Percentiles rank a stretch among this genome's conserved stretches.
phyloP scores from a whole-genome alignment of 371 early-diverging fungal genomes.

The Rhizopus delemar region DNA sequence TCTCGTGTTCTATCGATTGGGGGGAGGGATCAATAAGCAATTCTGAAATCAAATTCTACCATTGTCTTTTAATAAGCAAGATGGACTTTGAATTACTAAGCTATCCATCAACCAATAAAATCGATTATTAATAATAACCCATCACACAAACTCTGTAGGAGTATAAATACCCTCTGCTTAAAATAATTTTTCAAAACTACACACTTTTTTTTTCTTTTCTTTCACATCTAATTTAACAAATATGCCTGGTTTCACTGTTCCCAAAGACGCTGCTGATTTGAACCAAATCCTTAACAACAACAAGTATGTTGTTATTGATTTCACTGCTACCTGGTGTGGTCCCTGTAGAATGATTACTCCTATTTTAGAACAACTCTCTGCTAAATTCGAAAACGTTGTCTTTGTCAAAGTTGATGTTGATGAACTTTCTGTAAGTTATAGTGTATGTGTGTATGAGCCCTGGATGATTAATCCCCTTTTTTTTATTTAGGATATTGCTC shows the following conservation, averaged over 20 bases:
- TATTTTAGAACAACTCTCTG: constrained; percentile 61
- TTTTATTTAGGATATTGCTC: constrained; percentile 64
- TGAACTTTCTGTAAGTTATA: constrained; percentile 49
- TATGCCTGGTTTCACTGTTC: constrained; percentile 19
- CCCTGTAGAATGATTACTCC: constrained; percentile 92
- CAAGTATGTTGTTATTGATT: constrained; percentile 61
- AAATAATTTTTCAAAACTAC: not conserved
- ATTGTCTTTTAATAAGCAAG: not conserved
- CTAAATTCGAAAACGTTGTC: constrained; percentile 52
- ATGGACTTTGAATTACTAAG: constrained; percentile 1
- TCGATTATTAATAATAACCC: constrained; percentile 11
- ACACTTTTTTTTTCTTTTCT: constrained; percentile 9
- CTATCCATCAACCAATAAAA: not conserved
- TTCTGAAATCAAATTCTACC: not conserved
- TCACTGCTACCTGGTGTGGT: constrained; percentile 73
- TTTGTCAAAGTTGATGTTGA: constrained; percentile 90
- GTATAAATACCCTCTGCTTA: constrained; percentile 14
- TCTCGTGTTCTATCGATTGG: no score
- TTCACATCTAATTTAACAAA: constrained; percentile 1
- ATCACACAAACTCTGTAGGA: constrained; percentile 10
- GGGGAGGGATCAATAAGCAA: not conserved
- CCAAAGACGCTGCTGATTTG: constrained; percentile 26
- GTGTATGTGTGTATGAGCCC: not conserved
- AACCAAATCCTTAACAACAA: constrained; percentile 33
- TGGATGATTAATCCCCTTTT: not conserved